A percentile compares a stretch with the other conserved stretches of the same genome.
These are phyloP conservation scores for Pestalotiopsis sp. DNA, from an alignment of 2,329 filamentous ascomycete genomes.

Conservation along the genomic window DNA sequence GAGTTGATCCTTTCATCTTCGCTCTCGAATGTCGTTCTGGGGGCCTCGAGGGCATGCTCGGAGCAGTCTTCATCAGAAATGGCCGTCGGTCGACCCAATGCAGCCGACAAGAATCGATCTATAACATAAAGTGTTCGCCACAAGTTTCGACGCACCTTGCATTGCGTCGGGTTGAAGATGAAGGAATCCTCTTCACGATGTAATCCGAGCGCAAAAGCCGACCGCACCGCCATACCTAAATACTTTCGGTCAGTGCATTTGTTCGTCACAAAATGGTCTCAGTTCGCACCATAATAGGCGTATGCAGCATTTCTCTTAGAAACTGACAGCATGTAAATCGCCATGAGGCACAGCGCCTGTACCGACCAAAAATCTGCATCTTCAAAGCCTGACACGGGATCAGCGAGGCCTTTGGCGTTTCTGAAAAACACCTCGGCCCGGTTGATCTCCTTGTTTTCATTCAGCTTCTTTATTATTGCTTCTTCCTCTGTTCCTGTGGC, in stretches of 20 bases:
- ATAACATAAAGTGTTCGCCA: conserved; percentile 69
- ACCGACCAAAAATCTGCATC: conserved; percentile 68
- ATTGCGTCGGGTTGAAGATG: conserved; percentile 51
- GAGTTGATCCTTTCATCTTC: conserved; percentile 29
- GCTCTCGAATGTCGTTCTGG: conserved; percentile 9
- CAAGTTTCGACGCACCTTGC: conserved; percentile 54
- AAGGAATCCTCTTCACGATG: conserved; percentile 62
- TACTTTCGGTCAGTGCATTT: not conserved
- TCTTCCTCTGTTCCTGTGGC: conserved; percentile 51
- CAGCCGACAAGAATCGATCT: conserved; percentile 64
- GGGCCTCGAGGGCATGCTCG: conserved; percentile 41
- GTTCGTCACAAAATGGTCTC: not conserved
- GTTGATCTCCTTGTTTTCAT: conserved; percentile 44
- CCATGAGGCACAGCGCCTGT: conserved; percentile 65
- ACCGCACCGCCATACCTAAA: conserved; percentile 64
- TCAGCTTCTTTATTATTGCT: conserved; percentile 52
- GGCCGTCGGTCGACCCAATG: conserved; percentile 62
- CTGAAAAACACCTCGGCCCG: conserved; percentile 66
- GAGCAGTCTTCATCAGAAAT: conserved; percentile 67
- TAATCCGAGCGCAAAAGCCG: conserved; percentile 63
- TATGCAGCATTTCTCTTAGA: conserved; percentile 67
- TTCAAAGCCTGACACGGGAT: conserved; percentile 53
- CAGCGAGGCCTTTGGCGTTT: conserved; percentile 56
- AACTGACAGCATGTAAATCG: conserved; percentile 63
- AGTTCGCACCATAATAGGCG: conserved; percentile 55